Conservation (phyloP, 495 filamentous ascomycete species). For the Lasiosphaeria miniovina region DNA sequence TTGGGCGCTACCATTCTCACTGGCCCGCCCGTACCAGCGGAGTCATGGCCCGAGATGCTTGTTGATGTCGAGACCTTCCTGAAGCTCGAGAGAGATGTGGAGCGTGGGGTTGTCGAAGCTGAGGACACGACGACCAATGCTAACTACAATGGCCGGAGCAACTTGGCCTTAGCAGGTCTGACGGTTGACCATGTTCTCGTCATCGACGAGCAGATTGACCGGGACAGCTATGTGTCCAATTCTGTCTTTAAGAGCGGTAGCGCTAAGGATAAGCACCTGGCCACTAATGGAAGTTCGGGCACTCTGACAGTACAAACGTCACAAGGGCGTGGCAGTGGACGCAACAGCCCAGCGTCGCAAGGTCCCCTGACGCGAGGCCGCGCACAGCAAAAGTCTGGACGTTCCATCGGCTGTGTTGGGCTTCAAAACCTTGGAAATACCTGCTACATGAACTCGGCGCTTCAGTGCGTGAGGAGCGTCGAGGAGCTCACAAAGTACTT, state of each 20-base stretch:
- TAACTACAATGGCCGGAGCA: conserved; percentile 74
- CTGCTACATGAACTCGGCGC: conserved; percentile 97
- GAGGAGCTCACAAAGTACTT: conserved; percentile 93
- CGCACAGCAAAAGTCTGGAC: conserved; percentile 55
- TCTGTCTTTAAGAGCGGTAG: conserved; percentile 50
- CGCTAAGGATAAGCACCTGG: conserved; percentile 36
- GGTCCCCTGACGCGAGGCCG: conserved; percentile 63
- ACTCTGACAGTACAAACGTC: conserved; percentile 27
- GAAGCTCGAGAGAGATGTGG: conserved; percentile 59
- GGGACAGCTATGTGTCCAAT: conserved; percentile 58
- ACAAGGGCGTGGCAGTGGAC: conserved; percentile 46
- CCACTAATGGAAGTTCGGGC: conserved; percentile 29
- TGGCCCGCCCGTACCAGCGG: conserved; percentile 33
- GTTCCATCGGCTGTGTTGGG: conserved; percentile 70
- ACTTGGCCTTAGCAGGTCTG: conserved; percentile 61
- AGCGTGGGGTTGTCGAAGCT: conserved; percentile 66
- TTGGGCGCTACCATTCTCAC: conserved; percentile 22
- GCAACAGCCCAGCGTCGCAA: conserved; percentile 60
- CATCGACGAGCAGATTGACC: conserved; percentile 65
- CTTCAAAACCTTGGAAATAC: conserved; percentile 92
- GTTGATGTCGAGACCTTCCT: conserved; percentile 71
- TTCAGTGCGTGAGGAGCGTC: conserved; percentile 88
- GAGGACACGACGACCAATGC: conserved; percentile 70
- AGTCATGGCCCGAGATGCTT: conserved; percentile 62
- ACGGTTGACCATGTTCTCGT: conserved; percentile 66